Evolutionary conservation across 768 basidiomycete species (phyloP).

Genomic region (Fomitopsis pulvina): DNA sequence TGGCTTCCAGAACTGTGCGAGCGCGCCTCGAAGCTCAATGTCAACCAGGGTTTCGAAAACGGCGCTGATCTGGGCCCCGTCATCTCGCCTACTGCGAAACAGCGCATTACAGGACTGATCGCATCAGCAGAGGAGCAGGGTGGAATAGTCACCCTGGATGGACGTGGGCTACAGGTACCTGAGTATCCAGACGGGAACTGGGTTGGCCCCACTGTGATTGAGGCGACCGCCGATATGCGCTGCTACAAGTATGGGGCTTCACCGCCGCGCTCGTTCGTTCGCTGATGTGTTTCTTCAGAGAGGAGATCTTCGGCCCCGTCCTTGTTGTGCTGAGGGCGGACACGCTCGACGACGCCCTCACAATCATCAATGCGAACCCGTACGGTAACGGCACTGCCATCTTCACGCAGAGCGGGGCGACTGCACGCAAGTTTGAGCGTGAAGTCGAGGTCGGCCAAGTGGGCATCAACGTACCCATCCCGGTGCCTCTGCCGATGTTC

Average conservation of each 20-base stretch:
- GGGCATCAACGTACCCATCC: conserved; percentile 89
- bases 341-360: conserved; percentile 84
- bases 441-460: conserved; percentile 88
- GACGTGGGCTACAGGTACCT: conserved; percentile 59
- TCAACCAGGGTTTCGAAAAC: conserved; percentile 87
- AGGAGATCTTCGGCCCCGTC: conserved; percentile 95
- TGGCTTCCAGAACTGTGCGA: conserved; percentile 89
- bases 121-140: conserved; percentile 72
- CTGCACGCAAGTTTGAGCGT: conserved; percentile 87
- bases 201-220: conserved; percentile 87
- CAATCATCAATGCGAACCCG: conserved; percentile 81
- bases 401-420: conserved; percentile 94
- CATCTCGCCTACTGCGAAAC: conserved; percentile 78
- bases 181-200: conserved; percentile 89
- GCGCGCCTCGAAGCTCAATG: conserved; percentile 70
- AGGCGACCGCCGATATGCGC: conserved; percentile 76
- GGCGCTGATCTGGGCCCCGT: conserved; percentile 81
- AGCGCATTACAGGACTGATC: conserved; percentile 70
- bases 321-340: conserved; percentile 72
- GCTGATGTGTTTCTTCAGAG: conserved; percentile 34
- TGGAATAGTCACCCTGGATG: conserved; percentile 83
- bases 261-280: neutral
- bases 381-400: conserved; percentile 96
- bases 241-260: conserved; percentile 67
- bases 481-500: conserved; percentile 93